Evolutionary conservation across 2,329 filamentous ascomycete genomes (phyloP), one percentile per base, ranked within the genome.

Genomic region (Botryotinia convoluta): DNA sequence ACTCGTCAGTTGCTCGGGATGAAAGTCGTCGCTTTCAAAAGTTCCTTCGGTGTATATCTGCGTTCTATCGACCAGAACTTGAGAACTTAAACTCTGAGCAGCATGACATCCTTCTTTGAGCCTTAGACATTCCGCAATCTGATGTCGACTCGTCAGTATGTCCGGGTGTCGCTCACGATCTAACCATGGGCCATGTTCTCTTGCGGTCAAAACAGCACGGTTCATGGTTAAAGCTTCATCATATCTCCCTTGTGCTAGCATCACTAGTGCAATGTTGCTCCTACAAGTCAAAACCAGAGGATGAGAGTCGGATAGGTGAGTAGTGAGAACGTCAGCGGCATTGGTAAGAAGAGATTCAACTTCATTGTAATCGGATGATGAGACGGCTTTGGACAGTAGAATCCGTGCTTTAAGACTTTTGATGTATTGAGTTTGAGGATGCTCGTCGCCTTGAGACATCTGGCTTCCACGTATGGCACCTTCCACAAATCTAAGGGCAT

Each of bases 81-180:
- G 71, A 29, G 77, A 75, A 65, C 76, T 78, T n/a, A 79, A 42
- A 48, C 64, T 60, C 51, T 77, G 76, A n/a, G 77, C 78, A 4
- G 75, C 76, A 69, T 75, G 72, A n/a, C 74, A 76, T n/a, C 78
- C 77, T 48, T 76, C 75, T 45, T 76, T 76, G 10, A 74, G 65
- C 18, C 75, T 74, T 6, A 79, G 39, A 20, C 77, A 73, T 71
- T 77, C 75, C 9, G 77, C 75, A 20, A 79, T 73, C 39, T 77
- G 75, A 63, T 79, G 75, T n/a, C 75, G 76, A 57, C 77, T 79
- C 12, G 74, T 77, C 32, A 79, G 63, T n/a, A 76, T 78, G 44
- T 79, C 77, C 2, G 78, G 78, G 68, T 79, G 77, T 29, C 73
- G 74, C 26, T 75, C 73, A 32, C 76, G 60, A 14, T 79, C 75